Conservation (phyloP, 257 asterid species). For the Cinchona pubescens region DNA sequence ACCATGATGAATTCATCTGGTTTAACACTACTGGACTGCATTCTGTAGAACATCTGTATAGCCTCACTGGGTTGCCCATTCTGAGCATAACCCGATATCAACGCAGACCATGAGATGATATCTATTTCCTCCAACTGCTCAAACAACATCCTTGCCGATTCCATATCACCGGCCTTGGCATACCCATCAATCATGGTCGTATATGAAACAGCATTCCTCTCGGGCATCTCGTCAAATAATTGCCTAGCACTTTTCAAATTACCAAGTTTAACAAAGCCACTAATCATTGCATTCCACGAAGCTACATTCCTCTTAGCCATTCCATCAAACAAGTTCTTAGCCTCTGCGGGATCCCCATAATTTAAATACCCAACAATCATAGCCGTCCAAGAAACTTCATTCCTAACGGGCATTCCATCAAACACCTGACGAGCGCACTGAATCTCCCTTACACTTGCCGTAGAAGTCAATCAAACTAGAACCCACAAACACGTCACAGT, state of each 20-base stretch:
- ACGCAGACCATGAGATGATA: slow-evolving; percentile 63
- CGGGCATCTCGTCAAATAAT: slow-evolving; percentile 54
- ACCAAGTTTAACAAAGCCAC: slow-evolving; percentile 52
- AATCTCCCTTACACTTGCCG: slow-evolving; percentile 61
- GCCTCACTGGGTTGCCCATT: slow-evolving; percentile 64
- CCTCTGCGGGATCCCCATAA: slow-evolving; percentile 39
- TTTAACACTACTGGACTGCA: slow-evolving; percentile 38
- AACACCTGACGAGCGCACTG: slow-evolving; percentile 54
- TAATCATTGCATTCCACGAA: slow-evolving; percentile 68
- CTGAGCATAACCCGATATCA: slow-evolving; percentile 69
- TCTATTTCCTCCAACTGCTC: slow-evolving; percentile 47
- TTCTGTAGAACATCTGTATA: slow-evolving; percentile 43
- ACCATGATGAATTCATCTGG: slow-evolving; percentile 69
- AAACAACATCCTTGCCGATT: slow-evolving; percentile 59
- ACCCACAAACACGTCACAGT: slow-evolving; percentile 49
- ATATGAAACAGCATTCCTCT: slow-evolving; percentile 45
- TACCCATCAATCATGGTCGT: slow-evolving; percentile 65
- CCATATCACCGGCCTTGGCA: slow-evolving; percentile 69
- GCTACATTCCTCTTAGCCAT: slow-evolving; percentile 58
- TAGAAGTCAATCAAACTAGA: slow-evolving; percentile 69
- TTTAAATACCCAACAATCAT: slow-evolving; percentile 53
- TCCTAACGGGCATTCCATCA: slow-evolving; percentile 48
- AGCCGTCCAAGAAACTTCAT: slow-evolving; percentile 73
- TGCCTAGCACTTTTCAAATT: slow-evolving; percentile 50
- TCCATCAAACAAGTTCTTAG: slow-evolving; percentile 49